Percentiles rank a stretch among this genome's conserved stretches.
phyloP scores from a whole-genome alignment of 2,329 filamentous ascomycete species.

The Ophiocordyceps australis region DNA sequence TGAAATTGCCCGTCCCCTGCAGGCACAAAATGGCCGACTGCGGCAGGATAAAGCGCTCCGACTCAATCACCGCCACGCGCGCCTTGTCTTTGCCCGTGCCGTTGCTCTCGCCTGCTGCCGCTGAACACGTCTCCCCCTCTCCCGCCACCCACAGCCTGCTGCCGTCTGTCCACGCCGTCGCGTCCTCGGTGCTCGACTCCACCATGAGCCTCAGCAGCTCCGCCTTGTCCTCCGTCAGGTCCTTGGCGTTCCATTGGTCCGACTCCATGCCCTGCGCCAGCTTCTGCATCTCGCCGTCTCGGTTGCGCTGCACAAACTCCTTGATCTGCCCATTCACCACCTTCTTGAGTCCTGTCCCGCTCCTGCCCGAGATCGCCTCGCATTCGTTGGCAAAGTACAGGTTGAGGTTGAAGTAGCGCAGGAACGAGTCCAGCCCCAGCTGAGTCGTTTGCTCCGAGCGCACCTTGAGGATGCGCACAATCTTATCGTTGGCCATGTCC shows the following conservation, averaged over 20 bases:
- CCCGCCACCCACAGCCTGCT: constrained; percentile 35
- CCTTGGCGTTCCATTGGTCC: constrained; percentile 63
- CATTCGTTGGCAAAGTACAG: constrained; percentile 74
- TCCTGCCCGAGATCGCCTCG: constrained; percentile 65
- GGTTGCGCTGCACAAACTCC: constrained; percentile 56
- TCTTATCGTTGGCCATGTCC: constrained; percentile 62
- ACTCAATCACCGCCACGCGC: constrained; percentile 61
- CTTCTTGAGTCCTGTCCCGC: constrained; percentile 57
- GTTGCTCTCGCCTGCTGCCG: constrained; percentile 20
- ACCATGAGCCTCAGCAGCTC: constrained; percentile 45
- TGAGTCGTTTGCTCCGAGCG: constrained; percentile 55
- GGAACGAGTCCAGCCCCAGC: constrained; percentile 49
- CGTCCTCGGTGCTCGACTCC: constrained; percentile 52
- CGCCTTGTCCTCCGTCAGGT: constrained; percentile 48
- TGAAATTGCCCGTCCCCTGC: constrained; percentile 62
- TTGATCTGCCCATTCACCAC: constrained; percentile 70
- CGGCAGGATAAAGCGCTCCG: constrained; percentile 72
- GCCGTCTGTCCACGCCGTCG: constrained; percentile 44
- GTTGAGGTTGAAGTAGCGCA: constrained; percentile 71
- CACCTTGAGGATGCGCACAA: constrained; percentile 59
- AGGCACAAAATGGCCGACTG: constrained; percentile 69
- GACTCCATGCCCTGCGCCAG: constrained; percentile 62
- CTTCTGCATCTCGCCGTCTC: constrained; percentile 54
- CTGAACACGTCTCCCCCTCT: constrained; percentile 4
- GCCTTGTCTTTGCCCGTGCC: constrained; percentile 41